These are phyloP conservation scores for Themeda triandra DNA, from an alignment of 176 grass and related monocot genomes.

Conservation along the genomic window DNA sequence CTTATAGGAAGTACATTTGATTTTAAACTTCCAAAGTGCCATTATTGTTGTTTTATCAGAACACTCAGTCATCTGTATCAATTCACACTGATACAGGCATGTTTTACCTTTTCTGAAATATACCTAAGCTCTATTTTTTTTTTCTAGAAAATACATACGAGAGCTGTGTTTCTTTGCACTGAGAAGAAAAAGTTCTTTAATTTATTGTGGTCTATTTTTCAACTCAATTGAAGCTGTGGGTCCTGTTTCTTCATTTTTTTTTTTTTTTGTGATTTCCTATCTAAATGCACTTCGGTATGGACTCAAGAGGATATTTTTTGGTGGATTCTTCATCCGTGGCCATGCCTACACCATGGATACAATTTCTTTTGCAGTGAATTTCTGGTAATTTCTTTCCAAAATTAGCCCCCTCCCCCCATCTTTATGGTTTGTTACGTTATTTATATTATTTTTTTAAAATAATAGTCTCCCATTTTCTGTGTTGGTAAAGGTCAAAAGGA, in stretches of 20 bases:
- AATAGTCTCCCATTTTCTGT: not conserved
- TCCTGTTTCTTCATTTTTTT: conserved; percentile 5
- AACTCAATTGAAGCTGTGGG: conserved; percentile 2
- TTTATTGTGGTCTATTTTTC: not conserved
- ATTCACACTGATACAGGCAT: not conserved
- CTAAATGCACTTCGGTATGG: conserved; percentile 97
- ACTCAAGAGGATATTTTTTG: conserved; percentile 97
- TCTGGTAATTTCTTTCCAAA: conserved; percentile 55
- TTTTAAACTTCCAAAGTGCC: not conserved
- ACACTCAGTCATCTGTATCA: not conserved
- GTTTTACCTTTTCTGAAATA: not conserved
- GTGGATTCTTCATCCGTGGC: conserved; percentile 97
- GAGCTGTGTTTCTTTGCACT: too few relatives aligned
- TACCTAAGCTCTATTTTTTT: conserved; percentile 4
- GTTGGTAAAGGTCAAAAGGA: conserved; percentile 80
- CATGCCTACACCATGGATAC: conserved; percentile 99
- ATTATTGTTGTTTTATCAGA: not conserved
- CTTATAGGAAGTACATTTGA: not conserved
- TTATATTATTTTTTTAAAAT: conserved; percentile 13
- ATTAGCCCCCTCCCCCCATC: not conserved
- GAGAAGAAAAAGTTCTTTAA: not conserved
- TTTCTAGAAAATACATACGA: too few relatives aligned
- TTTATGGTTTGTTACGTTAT: not conserved
- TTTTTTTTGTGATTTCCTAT: conserved; percentile 71
- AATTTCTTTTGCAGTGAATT: conserved; percentile 96